Base-by-base conservation (phyloP, 2,329 filamentous ascomycete species). In the Amesomyces nigricolor region DNA sequence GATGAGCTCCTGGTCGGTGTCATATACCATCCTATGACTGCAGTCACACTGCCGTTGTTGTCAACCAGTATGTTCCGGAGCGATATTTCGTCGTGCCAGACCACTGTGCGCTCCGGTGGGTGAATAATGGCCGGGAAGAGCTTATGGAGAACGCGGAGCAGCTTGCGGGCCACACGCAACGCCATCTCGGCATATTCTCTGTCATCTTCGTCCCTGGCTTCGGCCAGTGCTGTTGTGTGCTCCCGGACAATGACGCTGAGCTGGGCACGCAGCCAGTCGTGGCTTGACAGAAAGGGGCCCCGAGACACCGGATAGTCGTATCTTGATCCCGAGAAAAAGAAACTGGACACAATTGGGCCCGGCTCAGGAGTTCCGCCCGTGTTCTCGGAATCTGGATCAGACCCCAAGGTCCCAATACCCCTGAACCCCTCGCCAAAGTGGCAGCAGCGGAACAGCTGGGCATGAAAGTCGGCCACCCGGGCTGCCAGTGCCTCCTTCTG, bases 11-110 rank as follows among this genome's bases (percentile, higher is more conserved):
- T 5, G 16, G 17, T 9, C 11, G 2, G 19, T 29, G 9, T 11
- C 13, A 42, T 52, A 11, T 53, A 59, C 72, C 72, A 77, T 58
- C 76, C 72, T 3, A 75, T 44, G 0, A 76, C 47, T 4, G 61
- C 73, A 1, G 70, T 72, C 5, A 76, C 58, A 0, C 56, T 54
- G 0, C 70, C 70, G 5, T 67, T 29, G 0, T 70, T 63, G 50
- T 75, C 64, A 1, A 76, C 67, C 26, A 76, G 58, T 8, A 78
- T 71, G 53, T 77, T 76, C 2, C 64, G 57, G 6, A 67, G 56
- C 1, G 63, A 67, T 1, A 76, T 61, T 45, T 75, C 72, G 47
- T 76, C 72, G 44, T 73, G 71, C 42, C 62, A 70, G 2, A 76
- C 57, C 0, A 69, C 61, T 4, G 67, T 72, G n/a, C 54, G 58